phyloP scores from a whole-genome alignment of 768 basidiomycete species.

The Pleurotus pulmonarius region DNA sequence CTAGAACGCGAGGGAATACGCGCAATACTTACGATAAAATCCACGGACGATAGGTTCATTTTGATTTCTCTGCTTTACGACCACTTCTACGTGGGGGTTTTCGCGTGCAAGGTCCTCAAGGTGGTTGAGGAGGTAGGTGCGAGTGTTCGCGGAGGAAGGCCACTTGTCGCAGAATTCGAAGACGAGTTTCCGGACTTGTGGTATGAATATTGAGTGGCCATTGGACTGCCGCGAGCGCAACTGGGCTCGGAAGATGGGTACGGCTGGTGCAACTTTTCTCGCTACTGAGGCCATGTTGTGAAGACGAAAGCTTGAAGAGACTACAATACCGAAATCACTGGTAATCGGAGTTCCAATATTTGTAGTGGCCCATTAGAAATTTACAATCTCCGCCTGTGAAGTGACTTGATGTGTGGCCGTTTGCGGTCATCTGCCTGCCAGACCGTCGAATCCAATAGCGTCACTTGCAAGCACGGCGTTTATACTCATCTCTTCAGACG shows the following conservation, averaged over 20 bases:
- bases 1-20: constrained; percentile 13
- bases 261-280: constrained; percentile 3
- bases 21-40: constrained; percentile 62
- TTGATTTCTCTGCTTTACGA: constrained; percentile 70
- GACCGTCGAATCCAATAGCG: too few species aligned
- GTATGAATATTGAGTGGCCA: constrained; percentile 70
- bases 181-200: constrained; percentile 81
- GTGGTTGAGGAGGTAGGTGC: constrained; percentile 63
- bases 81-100: constrained; percentile 84
- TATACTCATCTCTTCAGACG: constrained; percentile 4
- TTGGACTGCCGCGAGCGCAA: constrained; percentile 64
- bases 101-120: constrained; percentile 61
- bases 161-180: constrained; percentile 86
- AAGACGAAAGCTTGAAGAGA: background rate
- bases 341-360: background rate
- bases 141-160: constrained; percentile 70
- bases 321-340: background rate
- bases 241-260: constrained; percentile 38
- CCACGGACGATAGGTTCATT: constrained; percentile 80
- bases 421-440: background rate
- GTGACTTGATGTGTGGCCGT: background rate
- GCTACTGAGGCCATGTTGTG: constrained; percentile 5
- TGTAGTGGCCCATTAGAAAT: background rate
- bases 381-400: background rate
- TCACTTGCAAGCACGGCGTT: constrained; percentile 4